Evolutionary conservation across 495 filamentous ascomycete genomes (phyloP), one percentile per base, ranked within the genome.

Genomic region (Platismatia glauca): DNA sequence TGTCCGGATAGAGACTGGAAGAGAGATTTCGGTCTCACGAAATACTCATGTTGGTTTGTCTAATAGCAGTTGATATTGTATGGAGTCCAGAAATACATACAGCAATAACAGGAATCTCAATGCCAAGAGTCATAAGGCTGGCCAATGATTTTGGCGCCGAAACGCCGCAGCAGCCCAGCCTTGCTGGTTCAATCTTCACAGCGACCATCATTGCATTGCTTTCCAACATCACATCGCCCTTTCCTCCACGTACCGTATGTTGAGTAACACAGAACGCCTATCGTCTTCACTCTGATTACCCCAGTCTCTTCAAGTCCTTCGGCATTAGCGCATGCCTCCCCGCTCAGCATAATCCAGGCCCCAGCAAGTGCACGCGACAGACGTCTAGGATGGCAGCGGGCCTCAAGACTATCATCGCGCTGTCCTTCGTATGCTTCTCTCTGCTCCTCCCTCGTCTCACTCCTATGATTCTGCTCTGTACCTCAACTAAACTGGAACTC

Each of bases 331-430:
- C 41, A 63, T 63, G 61, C 43, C 55, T 53, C 34, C 24, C 7
- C 7, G 12, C 24, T 12, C 29, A 50, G 55, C 55, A 20, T 63
- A 58, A 63, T 57, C 55, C 0, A n/a, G 39, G 43, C 55, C 39
- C 53, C 44, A 38, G 50, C 16, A 13, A 39, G 55, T 39, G 44
- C 61, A 52, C 55, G 53, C 55, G 55, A 63, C 44, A 58, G 29
- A 33, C 73, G 68, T 67, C 73, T 79, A 84, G 72, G 72, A 96
- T 95, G 90, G 86, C 86, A 69, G 88, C 91, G 68, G 93, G 94
- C 72, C 85, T 97, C 66, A 96, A 95, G 77, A 98, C 95, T 69
- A 98, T 98, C 78, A 97, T 98, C 76, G 89, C 87, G 58, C 90
- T 98, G 69, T 97, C 94, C 68, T 98, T 98, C 78, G 95, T 91